Base-by-base conservation (phyloP, 164 flowering plant species). In the Aristolochia californica region DNA sequence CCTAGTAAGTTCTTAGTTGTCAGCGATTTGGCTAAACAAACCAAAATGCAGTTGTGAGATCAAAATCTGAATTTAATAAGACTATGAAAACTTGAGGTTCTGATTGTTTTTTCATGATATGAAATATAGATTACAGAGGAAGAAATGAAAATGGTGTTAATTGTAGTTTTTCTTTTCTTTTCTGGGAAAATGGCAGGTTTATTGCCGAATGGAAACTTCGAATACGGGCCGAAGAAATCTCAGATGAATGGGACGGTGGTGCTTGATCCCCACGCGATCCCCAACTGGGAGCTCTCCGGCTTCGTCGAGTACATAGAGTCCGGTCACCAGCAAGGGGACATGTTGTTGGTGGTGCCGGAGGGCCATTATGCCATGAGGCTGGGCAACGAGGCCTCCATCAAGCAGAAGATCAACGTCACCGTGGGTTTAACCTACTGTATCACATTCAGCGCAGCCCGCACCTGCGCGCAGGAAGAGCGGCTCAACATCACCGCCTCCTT, bases 301-400 rank as follows among this genome's bases (percentile, higher is more conserved):
- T 79, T 56, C 47, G 83, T 90, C 0, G 94, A 90, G 72, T 90
- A 83, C 86, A 85, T 90, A 15, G 77, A 82, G 62, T 73, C 91
- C 0, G 93, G 95, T 0, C 88, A 85, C 34, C 83, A 71, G 56
- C 97, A 87, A 49, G 95, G 87, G 0, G 93, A 90, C 79, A 87
- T 90, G 95, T 14, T 90, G 43, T 78, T 90, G 10, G 72, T 83
- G 2, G 97, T 90, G 22, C 97, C 97, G 0, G 83, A 77, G 23
- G 97, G 95, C n/a, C 77, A 74, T 23, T 75, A 40, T 13, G 97
- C 93, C 0, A 87, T 90, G 1, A 62, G 97, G 58, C 76, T 90
- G 0, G 95, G 95, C 18, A 84, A 90, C 23, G 90, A 85, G 26
- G 97, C 93, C 0, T 74, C 77, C 0, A 78, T 90, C 16, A 80